phyloP scores from a whole-genome alignment of 2,329 filamentous ascomycete species.

The Penicillium hordei region DNA sequence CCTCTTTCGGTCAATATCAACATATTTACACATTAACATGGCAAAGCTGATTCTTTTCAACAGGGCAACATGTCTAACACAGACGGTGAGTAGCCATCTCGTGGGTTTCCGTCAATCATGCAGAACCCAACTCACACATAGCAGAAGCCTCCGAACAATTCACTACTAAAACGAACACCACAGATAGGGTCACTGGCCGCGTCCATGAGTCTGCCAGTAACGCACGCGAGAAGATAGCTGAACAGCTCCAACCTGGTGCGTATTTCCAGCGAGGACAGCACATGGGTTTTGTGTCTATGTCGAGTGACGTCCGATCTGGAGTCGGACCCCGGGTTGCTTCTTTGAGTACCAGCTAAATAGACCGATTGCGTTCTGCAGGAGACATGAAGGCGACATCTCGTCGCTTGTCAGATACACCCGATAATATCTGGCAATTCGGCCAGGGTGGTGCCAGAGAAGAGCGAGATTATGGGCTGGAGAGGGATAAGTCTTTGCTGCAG shows the following conservation, averaged over 20 bases:
- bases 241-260: conserved; percentile 25
- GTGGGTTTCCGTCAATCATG: neutral
- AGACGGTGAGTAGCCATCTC: conserved; percentile 1
- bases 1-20: neutral
- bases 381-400: conserved; percentile 19
- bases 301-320: neutral
- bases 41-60: neutral
- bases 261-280: neutral
- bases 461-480: conserved; percentile 5
- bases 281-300: neutral
- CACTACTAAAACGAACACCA: conserved; percentile 13
- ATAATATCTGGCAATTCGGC: conserved; percentile 9
- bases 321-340: neutral
- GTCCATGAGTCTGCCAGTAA: conserved; percentile 22
- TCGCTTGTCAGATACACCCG: conserved; percentile 22
- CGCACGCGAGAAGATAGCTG: conserved; percentile 18
- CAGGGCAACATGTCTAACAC: conserved; percentile 15
- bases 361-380: conserved; percentile 8
- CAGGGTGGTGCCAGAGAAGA: conserved; percentile 5
- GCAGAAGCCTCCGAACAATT: conserved; percentile 22
- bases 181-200: conserved; percentile 13
- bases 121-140: neutral
- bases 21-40: neutral
- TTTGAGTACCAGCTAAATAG: neutral
- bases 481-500: conserved; percentile 15